Base-by-base conservation (phyloP, 176 grass and related monocot species). In the Juncus inflexus region DNA sequence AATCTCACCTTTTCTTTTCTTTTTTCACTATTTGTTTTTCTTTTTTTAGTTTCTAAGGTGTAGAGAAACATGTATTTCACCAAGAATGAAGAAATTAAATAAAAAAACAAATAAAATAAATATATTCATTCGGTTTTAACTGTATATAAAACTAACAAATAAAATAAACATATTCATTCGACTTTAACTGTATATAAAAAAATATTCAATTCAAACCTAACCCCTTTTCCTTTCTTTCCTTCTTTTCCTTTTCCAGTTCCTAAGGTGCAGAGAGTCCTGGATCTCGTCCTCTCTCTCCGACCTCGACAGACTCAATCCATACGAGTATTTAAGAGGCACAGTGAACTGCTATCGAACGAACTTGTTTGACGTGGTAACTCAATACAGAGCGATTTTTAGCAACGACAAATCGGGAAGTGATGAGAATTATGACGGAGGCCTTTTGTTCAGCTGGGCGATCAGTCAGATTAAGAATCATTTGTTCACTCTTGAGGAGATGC, bases 301-400 rank as follows among this genome's bases (percentile, higher is more conserved):
- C 75, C 75, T 90, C 69, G 95, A 99, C 65, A 88, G 80, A 72
- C 82, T 88, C 54, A 99, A 90, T 76, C 85, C 78, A 40, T 99
- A 99, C 63, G 95, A 92, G 9, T 94, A 89, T 62, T 77, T 99
- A 19, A 90, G 84, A 84, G 95, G 80, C 55, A 99, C 92, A 83
- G 89, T 99, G 35, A 56, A 58, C 63, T 92, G 80, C 86, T 90
- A 99, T 52, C 85, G 89, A 55, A 86, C 43, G 10, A 78, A 99
- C 81, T 76, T 99, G 54, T 99, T 99, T 76, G 95, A 99, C 86
- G 76, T 99, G 77, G 95, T 99, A 66, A 99, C 90, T 71, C 95
- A 99, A 74, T 94, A 99, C 58, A 77, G 95, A 36, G 88, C 95
- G 4, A 99, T 99, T 74, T 99, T 99, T 77, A 99, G 83, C 78